A percentile compares a stretch with the other conserved stretches of the same genome.
Evolutionary conservation across 345 rosid species (phyloP).

Genomic region (Triadica sebifera): DNA sequence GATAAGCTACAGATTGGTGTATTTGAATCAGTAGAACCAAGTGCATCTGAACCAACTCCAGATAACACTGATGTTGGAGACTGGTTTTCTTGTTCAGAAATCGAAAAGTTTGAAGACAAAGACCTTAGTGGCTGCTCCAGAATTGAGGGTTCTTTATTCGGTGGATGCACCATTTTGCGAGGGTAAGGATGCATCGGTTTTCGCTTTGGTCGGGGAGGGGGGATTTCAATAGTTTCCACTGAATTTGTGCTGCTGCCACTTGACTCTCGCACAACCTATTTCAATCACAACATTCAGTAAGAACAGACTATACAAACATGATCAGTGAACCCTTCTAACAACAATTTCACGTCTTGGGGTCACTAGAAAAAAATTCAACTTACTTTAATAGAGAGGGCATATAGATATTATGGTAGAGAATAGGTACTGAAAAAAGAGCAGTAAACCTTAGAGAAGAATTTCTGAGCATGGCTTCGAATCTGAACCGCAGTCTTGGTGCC

Average conservation of each 20-base stretch:
- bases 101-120: constrained; percentile 11
- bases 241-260: constrained; percentile 18
- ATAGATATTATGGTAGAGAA: constrained; percentile 21
- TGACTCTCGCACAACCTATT: constrained; percentile 27
- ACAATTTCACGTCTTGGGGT: constrained; percentile 9
- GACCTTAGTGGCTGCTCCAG: constrained; percentile 13
- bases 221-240: constrained; percentile 25
- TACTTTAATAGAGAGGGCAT: constrained; percentile 21
- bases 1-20: constrained; percentile 49
- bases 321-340: constrained; percentile 22
- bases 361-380: constrained; percentile 16
- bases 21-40: constrained; percentile 43
- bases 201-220: constrained; percentile 38
- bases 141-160: constrained; percentile 4
- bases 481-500: constrained; percentile 93
- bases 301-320: constrained; percentile 20
- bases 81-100: constrained; percentile 24
- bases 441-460: constrained; percentile 90
- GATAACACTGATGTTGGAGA: constrained; percentile 31
- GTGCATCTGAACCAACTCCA: constrained; percentile 49
- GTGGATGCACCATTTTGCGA: constrained; percentile 16
- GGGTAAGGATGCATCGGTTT: constrained; percentile 38
- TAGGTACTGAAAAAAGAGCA: constrained; percentile 28
- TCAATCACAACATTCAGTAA: constrained; percentile 4
- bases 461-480: constrained; percentile 97